A percentile compares a stretch with the other conserved stretches of the same genome.
phyloP scores from a whole-genome alignment of 1,284 basidiomycete species.

The Fomes fomentarius region DNA sequence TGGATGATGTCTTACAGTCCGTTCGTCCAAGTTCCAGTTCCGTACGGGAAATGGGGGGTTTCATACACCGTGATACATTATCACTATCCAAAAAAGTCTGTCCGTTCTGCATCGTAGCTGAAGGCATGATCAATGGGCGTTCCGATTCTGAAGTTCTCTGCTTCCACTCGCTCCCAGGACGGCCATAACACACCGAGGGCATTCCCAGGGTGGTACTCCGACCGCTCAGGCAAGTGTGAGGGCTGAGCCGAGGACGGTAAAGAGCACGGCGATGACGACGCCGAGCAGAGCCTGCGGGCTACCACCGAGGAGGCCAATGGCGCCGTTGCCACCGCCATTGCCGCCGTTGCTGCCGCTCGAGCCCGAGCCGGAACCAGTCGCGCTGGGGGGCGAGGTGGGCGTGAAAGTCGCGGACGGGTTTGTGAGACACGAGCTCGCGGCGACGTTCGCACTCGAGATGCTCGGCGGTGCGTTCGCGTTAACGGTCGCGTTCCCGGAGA shows the following conservation, averaged over 20 bases:
- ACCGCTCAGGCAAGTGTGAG: constrained; percentile 33
- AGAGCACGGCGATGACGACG: constrained; percentile 40
- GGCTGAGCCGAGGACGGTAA: constrained; percentile 35
- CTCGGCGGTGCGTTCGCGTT: constrained; percentile 59
- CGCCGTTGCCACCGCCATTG: constrained; percentile 28
- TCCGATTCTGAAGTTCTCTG: background rate
- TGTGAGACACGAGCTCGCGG: constrained; percentile 72
- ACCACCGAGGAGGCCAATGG: constrained; percentile 29
- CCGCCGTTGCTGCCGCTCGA: constrained; percentile 25
- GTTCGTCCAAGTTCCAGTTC: too few relatives aligned
- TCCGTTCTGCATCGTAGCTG: background rate
- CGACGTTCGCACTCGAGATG: constrained; percentile 58
- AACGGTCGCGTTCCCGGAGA: constrained; percentile 83
- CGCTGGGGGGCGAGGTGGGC: constrained; percentile 50
- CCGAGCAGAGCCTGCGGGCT: constrained; percentile 46
- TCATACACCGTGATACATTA: background rate
- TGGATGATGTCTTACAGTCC: background rate
- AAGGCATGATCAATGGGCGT: background rate
- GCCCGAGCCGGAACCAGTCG: constrained; percentile 31
- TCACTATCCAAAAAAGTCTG: background rate
- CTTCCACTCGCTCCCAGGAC: too few relatives aligned
- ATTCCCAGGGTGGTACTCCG: too few relatives aligned
- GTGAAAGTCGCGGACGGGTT: constrained; percentile 72
- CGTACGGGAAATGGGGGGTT: background rate
- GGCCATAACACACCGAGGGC: too few relatives aligned